Evolutionary conservation across 2,329 filamentous ascomycete species (phyloP), one percentile per base, ranked within the genome.

Genomic region (Epichloe hybrida): DNA sequence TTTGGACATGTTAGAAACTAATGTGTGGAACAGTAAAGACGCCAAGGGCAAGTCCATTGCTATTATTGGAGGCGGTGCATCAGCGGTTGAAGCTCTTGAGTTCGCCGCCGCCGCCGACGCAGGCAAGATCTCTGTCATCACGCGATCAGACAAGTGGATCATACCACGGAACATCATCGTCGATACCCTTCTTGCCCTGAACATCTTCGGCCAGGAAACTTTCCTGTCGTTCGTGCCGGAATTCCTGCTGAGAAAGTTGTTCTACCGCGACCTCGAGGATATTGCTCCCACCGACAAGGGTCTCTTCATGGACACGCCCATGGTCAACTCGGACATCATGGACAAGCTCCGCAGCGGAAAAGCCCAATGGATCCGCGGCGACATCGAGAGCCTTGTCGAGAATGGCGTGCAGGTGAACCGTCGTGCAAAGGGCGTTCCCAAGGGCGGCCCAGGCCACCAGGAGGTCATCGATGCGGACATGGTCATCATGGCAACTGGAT

Each of bases 241-340:
- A 64, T 73, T 73, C 43, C 68, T 94, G 0, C 76, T 94, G 0
- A 81, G 80, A 54, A 79, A 83, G 55, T 77, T 91, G 69, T 94
- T 94, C 71, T 94, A 94, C 63, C 79, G 87, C 15, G 88, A 93
- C 58, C 75, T 94, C 3, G 69, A 82, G 58, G 81, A 89, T 56
- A 74, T 94, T 5, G 78, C 86, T 0, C 88, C 88, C 0, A 6
- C 45, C 2, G 71, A 77, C 27, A 82, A 83, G 59, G 86, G 86
- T 8, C 69, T 93, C n/a, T 94, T 88, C 64, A 88, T 77, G 31
- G 84, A 86, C 48, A 94, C 88, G 0, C 88, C 88, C 0, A 91
- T 93, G 86, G 86, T 93, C 23, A 94, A 93, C 65, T 84, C 82
- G 15, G 82, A 89, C 44, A 77, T 94, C 1, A 84, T 95, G 66